Evolutionary conservation across 192 early-diverging fungal genomes (phyloP), one percentile per base, ranked within the genome.

Genomic region (Oehlia diaphana): DNA sequence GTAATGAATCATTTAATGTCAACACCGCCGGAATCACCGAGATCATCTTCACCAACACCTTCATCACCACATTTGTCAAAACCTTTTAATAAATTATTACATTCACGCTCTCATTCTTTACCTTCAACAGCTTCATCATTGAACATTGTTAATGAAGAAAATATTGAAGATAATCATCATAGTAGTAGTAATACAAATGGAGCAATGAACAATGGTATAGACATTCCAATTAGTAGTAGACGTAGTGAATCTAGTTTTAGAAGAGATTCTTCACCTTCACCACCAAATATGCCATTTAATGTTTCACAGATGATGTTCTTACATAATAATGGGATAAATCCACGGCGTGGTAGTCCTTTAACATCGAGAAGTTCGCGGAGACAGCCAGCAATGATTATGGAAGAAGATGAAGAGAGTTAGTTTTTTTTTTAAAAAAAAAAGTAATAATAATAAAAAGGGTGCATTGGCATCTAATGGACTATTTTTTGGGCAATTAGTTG

Each of bases 1-100:
- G 4, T 49, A 58, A 49, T 62, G 0, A 26, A 62, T 47, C 10
- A 47, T 74, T 74, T 74, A 53, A 14, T 74, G 4, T 74, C 72
- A 26, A 74, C 72, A 16, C 72, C 72, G 4, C 72, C 72, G 62
- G 72, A 74, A 28, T 74, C 72, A 33, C 72, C 72, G 13, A 74
- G n/a, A 74, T 49, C 49, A 23, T n/a, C 50, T 2, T 26, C 53
- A 58, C 72, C 50, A 33, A 39, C 26, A 58, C 26, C 72, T 58
- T 53, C 72, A 49, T 53, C 6, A n/a, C 2, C 72, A 31, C 13
- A 67, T 67, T 33, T 35, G n/a, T 26, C 63, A n/a, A 67, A 12
- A 67, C 33, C 65, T 16, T 16, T 33, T 9, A 28, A 33, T 9
- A 14, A 31, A 67, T 12, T 28, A 13, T 33, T 7, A 31, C 31